Conservation (phyloP, 495 filamentous ascomycete genomes). For the Xylaria bambusicola region DNA sequence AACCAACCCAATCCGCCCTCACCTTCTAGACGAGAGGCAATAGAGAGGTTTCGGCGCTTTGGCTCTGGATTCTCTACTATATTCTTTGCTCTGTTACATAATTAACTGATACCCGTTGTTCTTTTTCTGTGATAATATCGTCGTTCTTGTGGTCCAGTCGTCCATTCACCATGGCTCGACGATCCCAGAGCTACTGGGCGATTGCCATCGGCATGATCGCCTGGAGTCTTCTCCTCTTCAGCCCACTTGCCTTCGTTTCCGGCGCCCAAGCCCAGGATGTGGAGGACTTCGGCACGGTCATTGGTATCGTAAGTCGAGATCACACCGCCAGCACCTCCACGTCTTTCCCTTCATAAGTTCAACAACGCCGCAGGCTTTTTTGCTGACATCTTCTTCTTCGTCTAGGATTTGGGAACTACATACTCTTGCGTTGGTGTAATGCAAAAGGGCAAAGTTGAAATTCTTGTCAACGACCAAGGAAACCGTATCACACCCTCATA, state of each 20-base stretch:
- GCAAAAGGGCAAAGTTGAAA: slow-evolving; percentile 98
- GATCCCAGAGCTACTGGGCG: slow-evolving; percentile 55
- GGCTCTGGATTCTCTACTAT: slow-evolving; percentile 14
- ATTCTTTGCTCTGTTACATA: slow-evolving; percentile 19
- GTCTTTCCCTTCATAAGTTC: too few relatives aligned
- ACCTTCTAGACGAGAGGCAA: slow-evolving; percentile 20
- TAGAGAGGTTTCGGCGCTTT: slow-evolving; percentile 10
- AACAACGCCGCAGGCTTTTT: neutral
- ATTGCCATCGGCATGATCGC: slow-evolving; percentile 70
- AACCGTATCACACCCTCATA: slow-evolving; percentile 99
- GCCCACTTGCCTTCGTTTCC: slow-evolving; percentile 69
- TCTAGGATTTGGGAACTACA: slow-evolving; percentile 90
- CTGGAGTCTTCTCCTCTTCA: slow-evolving; percentile 82
- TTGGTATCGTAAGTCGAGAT: slow-evolving; percentile 72
- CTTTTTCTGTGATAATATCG: slow-evolving; percentile 7
- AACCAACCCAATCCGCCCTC: slow-evolving; percentile 17
- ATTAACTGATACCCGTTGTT: slow-evolving; percentile 12
- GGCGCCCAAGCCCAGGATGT: slow-evolving; percentile 78
- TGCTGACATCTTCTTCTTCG: slow-evolving; percentile 17
- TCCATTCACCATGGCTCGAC: slow-evolving; percentile 50
- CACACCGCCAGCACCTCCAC: neutral
- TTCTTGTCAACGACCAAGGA: slow-evolving; percentile 95
- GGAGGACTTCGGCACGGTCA: slow-evolving; percentile 78
- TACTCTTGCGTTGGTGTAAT: slow-evolving; percentile 99
- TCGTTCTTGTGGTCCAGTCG: slow-evolving; percentile 6